Base-by-base conservation (phyloP, 2,329 filamentous ascomycete genomes). In the Ascomycota sp. region DNA sequence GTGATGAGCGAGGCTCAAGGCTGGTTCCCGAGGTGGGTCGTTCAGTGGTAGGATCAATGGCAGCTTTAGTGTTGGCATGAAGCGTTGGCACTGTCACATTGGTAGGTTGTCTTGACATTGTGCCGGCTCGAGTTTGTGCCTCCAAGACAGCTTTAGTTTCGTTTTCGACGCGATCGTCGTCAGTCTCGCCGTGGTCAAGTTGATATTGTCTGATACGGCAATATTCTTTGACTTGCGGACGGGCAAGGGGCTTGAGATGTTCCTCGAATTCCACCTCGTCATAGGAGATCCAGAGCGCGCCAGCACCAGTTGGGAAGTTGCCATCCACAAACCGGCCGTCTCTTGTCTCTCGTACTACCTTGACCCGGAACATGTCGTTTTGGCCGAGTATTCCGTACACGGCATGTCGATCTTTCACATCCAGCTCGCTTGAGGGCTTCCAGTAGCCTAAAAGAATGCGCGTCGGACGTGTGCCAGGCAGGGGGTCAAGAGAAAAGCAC, bases 321-420 rank as follows among this genome's bases (percentile, higher is more conserved):
- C 66, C 68, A 26, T 66, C 56, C 1, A 70, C 53, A 25, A 58
- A 61, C 0, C 66, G 61, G 3, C 70, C 70, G 42, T 73, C 68
- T 3, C 68, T 62, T 0, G 69, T 74, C 42, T 71, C 60, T 6
- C 65, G 57, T 1, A 68, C 61, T 0, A 75, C 56, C 46, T 74
- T 74, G 35, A 73, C 67, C 0, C 71, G 56, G 45, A 76, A 74
- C 61, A 71, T 72, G 40, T 73, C 68, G 36, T 72, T 72, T 12
- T 62, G 61, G 1, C 68, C 68, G 0, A 75, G 49, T 9, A 75
- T 71, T 4, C 71, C 71, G 35, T 66, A 69, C 0, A 74, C 67
- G 0, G 69, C 71, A 42, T 75, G 70, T 34, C 68, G 66, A 43
- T 74, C 59, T 9, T 52, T 50, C 2, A 54, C 45, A 2, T 59